These are phyloP conservation scores for Penicillium verhagenii DNA, from an alignment of 495 filamentous ascomycete genomes.

Conservation along the genomic window DNA sequence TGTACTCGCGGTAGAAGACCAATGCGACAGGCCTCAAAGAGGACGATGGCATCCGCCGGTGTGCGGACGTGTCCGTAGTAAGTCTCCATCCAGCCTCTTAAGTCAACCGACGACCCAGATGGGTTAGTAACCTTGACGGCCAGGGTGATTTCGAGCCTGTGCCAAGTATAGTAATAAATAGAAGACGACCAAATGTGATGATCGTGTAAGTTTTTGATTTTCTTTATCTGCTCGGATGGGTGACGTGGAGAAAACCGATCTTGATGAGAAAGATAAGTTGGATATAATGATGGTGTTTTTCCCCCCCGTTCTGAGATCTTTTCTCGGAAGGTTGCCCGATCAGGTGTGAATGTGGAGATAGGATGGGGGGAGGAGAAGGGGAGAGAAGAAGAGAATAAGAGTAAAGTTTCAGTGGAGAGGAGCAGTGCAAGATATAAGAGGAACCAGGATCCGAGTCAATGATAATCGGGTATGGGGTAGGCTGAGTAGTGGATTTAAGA, in stretches of 20 bases:
- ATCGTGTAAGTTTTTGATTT: not conserved
- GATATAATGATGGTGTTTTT: too few species aligned
- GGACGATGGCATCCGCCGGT: slow-evolving; percentile 90
- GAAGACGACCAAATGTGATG: not conserved
- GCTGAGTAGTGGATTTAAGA: slow-evolving; percentile 16
- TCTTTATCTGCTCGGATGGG: not conserved
- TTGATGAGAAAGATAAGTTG: too few species aligned
- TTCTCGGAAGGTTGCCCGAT: not conserved
- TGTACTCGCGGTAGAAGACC: slow-evolving; percentile 91
- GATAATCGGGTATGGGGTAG: slow-evolving; percentile 31
- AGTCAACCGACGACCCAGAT: slow-evolving; percentile 27
- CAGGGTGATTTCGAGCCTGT: slow-evolving; percentile 14
- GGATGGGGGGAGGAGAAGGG: slow-evolving; percentile 1
- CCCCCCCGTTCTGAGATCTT: too few species aligned
- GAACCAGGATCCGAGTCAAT: slow-evolving; percentile 22
- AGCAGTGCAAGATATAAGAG: slow-evolving; percentile 24
- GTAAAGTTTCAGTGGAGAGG: slow-evolving; percentile 19
- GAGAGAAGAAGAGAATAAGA: slow-evolving; percentile 3
- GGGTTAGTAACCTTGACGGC: slow-evolving; percentile 30
- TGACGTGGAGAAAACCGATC: not conserved
- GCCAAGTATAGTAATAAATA: not conserved
- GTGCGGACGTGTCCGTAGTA: slow-evolving; percentile 92
- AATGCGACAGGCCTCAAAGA: slow-evolving; percentile 94
- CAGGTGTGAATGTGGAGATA: not conserved
- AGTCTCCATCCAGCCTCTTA: slow-evolving; percentile 75